These are phyloP conservation scores for Candida pseudoviswanathii DNA, from an alignment of 1,139 yeast species.

Conservation along the genomic window DNA sequence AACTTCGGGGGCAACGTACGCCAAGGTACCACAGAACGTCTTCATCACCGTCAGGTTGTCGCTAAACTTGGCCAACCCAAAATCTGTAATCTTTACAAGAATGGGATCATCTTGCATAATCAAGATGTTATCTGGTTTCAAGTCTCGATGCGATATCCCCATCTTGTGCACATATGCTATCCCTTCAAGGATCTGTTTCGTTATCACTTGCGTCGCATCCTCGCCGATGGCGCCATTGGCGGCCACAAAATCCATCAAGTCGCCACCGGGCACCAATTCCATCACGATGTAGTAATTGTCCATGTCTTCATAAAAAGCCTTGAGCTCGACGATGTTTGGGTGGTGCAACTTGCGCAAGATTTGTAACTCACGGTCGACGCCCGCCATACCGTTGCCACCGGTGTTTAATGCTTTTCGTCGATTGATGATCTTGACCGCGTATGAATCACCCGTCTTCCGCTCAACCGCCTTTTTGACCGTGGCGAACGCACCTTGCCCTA, in stretches of 20 bases:
- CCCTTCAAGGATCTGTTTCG: constrained; percentile 82
- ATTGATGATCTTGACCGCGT: constrained; percentile 87
- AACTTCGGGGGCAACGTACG: constrained; percentile 94
- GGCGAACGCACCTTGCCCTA: constrained; percentile 98
- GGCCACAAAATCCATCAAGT: constrained; percentile 93
- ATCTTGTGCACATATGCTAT: constrained; percentile 82
- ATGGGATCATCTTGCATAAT: constrained; percentile 93
- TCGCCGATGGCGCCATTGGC: constrained; percentile 91
- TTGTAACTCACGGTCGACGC: constrained; percentile 83
- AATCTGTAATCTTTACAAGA: constrained; percentile 85
- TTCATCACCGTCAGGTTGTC: constrained; percentile 78
- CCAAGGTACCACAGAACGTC: constrained; percentile 88
- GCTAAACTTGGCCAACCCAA: constrained; percentile 83
- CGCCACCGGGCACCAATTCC: constrained; percentile 98
- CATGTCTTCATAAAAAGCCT: constrained; percentile 82
- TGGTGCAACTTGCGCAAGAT: constrained; percentile 78
- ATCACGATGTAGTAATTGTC: constrained; percentile 83
- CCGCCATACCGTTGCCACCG: constrained; percentile 56
- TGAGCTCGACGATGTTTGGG: constrained; percentile 79
- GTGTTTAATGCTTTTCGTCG: constrained; percentile 76
- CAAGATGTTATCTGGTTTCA: constrained; percentile 89
- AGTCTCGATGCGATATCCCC: constrained; percentile 91
- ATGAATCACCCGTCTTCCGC: constrained; percentile 78
- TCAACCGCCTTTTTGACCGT: constrained; percentile 90
- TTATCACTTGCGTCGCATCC: constrained; percentile 82